phyloP scores from a whole-genome alignment of 208 protist genomes.

The Leishmania mexicana region DNA sequence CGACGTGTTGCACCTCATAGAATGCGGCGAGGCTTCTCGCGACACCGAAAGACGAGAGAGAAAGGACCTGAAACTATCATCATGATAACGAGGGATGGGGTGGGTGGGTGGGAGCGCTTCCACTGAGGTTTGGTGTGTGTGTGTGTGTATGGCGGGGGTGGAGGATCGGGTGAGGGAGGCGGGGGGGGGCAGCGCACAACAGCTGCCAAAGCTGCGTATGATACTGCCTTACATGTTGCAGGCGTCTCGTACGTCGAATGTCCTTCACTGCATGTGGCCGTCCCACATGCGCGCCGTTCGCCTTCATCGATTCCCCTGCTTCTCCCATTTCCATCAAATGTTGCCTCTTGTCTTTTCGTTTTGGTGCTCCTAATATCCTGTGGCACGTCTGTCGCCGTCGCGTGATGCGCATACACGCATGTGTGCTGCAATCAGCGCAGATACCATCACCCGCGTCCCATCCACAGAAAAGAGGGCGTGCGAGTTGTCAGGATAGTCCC shows the following conservation, averaged over 20 bases:
- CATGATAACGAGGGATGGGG: no score
- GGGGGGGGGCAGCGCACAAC: neutral
- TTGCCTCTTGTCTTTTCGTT: neutral
- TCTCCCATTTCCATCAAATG: neutral
- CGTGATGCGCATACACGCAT: neutral
- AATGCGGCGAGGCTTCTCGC: neutral
- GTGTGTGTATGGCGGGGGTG: no score
- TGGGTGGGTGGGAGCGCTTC: neutral
- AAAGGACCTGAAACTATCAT: neutral
- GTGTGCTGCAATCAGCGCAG: neutral
- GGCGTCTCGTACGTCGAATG: neutral
- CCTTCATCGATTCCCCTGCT: neutral
- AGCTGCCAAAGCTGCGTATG: neutral
- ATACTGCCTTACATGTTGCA: no score
- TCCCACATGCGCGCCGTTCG: neutral
- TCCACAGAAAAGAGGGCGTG: neutral
- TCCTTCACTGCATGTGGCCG: neutral
- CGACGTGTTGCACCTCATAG: neutral
- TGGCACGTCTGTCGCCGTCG: neutral
- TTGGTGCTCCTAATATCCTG: neutral
- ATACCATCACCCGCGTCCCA: neutral
- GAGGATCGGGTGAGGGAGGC: no score
- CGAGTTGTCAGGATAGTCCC: neutral
- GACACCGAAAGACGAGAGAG: neutral
- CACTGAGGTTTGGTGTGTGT: neutral